Percentiles rank a stretch among this genome's conserved stretches.
Evolutionary conservation across 106 monocot species (phyloP).

Genomic region (Platanthera zijinensis): DNA sequence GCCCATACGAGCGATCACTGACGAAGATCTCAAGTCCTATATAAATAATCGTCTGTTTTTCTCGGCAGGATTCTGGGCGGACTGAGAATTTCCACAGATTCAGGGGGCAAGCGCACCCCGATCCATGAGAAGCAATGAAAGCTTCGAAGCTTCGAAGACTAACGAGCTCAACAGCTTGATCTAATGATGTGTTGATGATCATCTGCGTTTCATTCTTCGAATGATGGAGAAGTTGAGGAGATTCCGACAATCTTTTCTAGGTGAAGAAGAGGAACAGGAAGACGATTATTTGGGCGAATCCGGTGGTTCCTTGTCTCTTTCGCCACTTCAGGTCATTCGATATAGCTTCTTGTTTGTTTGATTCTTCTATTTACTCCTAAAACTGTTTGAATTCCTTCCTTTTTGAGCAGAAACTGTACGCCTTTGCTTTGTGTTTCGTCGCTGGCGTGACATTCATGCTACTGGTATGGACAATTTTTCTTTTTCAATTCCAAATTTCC

Average conservation of each 20-base stretch:
- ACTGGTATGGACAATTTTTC: slow-evolving; percentile 40
- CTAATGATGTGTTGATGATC: background rate
- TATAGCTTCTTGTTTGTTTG: too few relatives aligned
- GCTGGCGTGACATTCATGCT: slow-evolving; percentile 64
- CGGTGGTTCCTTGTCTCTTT: slow-evolving; percentile 40
- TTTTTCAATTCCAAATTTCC: background rate
- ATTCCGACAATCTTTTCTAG: slow-evolving; percentile 36
- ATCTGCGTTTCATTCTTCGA: background rate
- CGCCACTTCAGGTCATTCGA: slow-evolving; percentile 57
- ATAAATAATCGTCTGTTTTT: too few relatives aligned
- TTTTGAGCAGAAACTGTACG: slow-evolving; percentile 66
- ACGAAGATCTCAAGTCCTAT: too few relatives aligned
- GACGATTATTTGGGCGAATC: slow-evolving; percentile 54
- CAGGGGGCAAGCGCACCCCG: too few relatives aligned
- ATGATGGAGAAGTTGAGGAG: slow-evolving; percentile 44
- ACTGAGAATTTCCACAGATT: too few relatives aligned
- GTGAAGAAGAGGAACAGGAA: slow-evolving; percentile 41
- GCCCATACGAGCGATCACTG: too few relatives aligned
- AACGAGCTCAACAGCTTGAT: background rate
- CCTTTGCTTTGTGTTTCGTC: slow-evolving; percentile 56
- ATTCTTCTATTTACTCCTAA: background rate
- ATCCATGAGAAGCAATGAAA: too few relatives aligned
- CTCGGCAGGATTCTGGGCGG: too few relatives aligned
- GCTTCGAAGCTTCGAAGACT: too few relatives aligned
- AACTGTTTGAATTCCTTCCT: background rate